Evolutionary conservation across 2,329 filamentous ascomycete species (phyloP), one percentile per base, ranked within the genome.

Genomic region (Fusarium gaditjirri): DNA sequence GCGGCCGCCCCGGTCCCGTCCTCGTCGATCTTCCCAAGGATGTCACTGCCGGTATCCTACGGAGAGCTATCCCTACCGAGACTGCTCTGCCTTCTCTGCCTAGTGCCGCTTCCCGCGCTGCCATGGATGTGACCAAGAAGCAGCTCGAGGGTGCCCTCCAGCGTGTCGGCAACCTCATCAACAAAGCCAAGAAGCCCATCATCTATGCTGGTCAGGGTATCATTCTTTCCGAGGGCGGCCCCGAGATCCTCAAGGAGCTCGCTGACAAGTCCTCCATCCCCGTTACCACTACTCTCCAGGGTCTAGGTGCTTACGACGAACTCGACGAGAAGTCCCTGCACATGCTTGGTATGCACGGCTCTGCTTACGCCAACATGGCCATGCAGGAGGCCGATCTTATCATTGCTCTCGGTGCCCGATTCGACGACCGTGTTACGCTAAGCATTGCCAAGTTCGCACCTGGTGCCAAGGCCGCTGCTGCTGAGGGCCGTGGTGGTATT

Each of bases 271-370:
- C 91, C 38, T 92, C 91, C 66, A 97, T 98, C 73, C 96, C 96
- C 54, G 96, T 99, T 44, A 98, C 95, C 21, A 98, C 96, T 31
- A 98, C 96, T 59, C 91, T 99, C 11, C 95, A 97, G 78, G 96
- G 95, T 76, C 90, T 99, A 13, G 96, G 96, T 77, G 94, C 90
- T 27, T 98, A 92, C 75, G 95, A 98, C 78, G 96, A 98, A 85
- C 89, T 96, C 17, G 94, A 98, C 78, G 90, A 94, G 74, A 98
- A 97, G 88, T 93, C 95, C 47, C 88, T 98, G 56, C 95, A 98
- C 85, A 99, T 99, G 96, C 90, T 98, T 35, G 96, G 96, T 73
- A 98, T 98, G 96, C 95, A 98, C 86, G 96, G 96, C 68, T 93
- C 95, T 13, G 95, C 94, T 12, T 99, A 97, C 79, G 96, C 96